Evolutionary conservation across 805 yeast species (phyloP).

Genomic region (Candida sonorensis): DNA sequence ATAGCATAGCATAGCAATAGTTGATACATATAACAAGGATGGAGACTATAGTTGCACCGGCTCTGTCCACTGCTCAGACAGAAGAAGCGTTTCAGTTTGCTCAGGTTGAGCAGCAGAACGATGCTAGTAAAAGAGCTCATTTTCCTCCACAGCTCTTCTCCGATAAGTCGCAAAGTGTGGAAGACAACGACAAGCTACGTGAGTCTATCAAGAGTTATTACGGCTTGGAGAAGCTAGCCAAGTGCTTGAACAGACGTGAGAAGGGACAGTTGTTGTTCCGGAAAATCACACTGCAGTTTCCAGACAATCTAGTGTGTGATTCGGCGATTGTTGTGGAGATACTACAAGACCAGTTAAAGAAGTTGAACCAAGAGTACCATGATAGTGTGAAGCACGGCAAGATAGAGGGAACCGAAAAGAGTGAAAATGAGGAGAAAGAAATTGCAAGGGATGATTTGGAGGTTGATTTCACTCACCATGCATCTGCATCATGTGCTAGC

Average conservation of each 20-base stretch:
- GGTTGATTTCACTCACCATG: conserved; percentile 6
- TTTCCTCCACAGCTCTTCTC: conserved; percentile 22
- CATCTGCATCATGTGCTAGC: conserved; percentile 5
- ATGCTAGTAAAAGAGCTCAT: conserved; percentile 12
- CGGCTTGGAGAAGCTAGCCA: conserved; percentile 29
- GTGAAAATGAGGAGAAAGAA: neutral
- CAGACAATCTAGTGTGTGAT: conserved; percentile 73
- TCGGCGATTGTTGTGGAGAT: conserved; percentile 62
- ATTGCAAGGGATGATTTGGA: too few species aligned
- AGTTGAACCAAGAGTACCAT: conserved; percentile 3
- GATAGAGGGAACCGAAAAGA: neutral
- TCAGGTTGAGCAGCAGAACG: conserved; percentile 24
- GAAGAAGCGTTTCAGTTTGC: conserved; percentile 48
- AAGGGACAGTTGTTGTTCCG: conserved; percentile 31
- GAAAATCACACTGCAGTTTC: conserved; percentile 80
- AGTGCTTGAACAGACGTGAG: too few species aligned
- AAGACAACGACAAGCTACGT: conserved; percentile 19
- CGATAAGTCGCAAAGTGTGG: conserved; percentile 12
- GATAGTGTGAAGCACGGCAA: neutral
- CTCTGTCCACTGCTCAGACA: conserved; percentile 67
- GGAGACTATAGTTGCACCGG: conserved; percentile 48
- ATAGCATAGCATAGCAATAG: too few species aligned
- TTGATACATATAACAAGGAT: too few species aligned
- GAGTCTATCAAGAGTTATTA: conserved; percentile 44
- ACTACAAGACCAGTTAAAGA: conserved; percentile 35